These are phyloP conservation scores for Rhododendron griersonianum DNA, from an alignment of 148 eudicot species.

Conservation along the genomic window DNA sequence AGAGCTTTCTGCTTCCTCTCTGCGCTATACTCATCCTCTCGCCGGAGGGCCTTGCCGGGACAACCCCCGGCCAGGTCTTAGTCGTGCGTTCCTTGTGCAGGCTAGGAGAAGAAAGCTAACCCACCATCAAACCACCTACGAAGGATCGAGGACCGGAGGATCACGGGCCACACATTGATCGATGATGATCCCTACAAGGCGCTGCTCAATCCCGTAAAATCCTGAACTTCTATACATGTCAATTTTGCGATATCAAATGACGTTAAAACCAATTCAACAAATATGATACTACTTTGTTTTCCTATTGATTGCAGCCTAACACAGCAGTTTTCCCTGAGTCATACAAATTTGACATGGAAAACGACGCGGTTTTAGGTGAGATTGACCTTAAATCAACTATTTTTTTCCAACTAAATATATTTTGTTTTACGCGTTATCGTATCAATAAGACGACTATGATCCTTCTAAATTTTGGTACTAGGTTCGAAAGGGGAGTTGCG, in stretches of 20 bases:
- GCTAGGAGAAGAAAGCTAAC: too few relatives aligned
- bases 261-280: background rate
- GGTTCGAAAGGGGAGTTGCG: slow-evolving; percentile 35
- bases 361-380: background rate
- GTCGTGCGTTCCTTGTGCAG: too few relatives aligned
- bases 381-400: background rate
- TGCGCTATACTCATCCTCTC: too few relatives aligned
- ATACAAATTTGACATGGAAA: background rate
- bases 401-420: background rate
- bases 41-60: too few relatives aligned
- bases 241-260: too few relatives aligned
- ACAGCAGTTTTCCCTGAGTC: background rate
- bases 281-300: background rate
- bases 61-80: too few relatives aligned
- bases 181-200: background rate
- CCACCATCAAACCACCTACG: too few relatives aligned
- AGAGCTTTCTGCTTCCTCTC: too few relatives aligned
- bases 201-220: too few relatives aligned
- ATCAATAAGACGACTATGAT: background rate
- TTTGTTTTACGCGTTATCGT: background rate
- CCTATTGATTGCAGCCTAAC: background rate
- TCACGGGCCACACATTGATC: background rate
- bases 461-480: background rate
- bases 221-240: too few relatives aligned
- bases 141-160: too few relatives aligned